A percentile compares a stretch with the other conserved stretches of the same genome.
Evolutionary conservation across 2,329 filamentous ascomycete species (phyloP).

Genomic region (Stachybotrys chartarum): DNA sequence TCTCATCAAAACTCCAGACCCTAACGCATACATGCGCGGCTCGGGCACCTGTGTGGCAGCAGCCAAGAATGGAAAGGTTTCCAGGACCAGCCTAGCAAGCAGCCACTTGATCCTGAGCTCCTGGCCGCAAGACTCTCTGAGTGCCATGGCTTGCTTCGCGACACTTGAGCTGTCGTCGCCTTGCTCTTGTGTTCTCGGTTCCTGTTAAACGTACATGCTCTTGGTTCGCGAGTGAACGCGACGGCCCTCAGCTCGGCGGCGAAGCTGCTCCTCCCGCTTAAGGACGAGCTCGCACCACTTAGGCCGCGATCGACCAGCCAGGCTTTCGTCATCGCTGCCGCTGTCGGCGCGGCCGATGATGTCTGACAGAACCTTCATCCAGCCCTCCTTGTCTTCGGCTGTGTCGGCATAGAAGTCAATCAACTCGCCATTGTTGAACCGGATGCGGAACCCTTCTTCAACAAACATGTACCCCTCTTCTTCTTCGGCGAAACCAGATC

Average conservation of each 20-base stretch:
- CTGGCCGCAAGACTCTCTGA: constrained; percentile 16
- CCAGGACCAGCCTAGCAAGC: background rate
- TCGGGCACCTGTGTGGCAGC: background rate
- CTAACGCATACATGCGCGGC: background rate
- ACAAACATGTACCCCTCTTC: constrained; percentile 99
- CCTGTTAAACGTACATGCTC: constrained; percentile 44
- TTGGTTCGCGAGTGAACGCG: constrained; percentile 50
- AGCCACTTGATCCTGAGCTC: constrained; percentile 4
- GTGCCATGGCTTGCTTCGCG: constrained; percentile 9
- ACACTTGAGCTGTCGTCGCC: constrained; percentile 8
- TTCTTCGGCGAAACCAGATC: constrained; percentile 94
- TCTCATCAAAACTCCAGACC: background rate
- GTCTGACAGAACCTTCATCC: constrained; percentile 85
- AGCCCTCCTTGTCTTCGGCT: constrained; percentile 78
- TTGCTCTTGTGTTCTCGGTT: background rate
- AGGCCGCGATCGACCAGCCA: constrained; percentile 35
- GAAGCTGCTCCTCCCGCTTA: constrained; percentile 54
- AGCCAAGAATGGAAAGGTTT: background rate
- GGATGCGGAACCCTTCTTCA: constrained; percentile 96
- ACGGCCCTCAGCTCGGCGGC: constrained; percentile 41
- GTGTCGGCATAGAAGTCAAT: constrained; percentile 98
- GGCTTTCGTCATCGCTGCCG: constrained; percentile 36
- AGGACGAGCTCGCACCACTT: constrained; percentile 65
- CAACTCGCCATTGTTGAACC: constrained; percentile 95
- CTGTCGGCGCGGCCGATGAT: constrained; percentile 51